phyloP scores from a whole-genome alignment of 306 rosid species.

The Oemleria cerasiformis region DNA sequence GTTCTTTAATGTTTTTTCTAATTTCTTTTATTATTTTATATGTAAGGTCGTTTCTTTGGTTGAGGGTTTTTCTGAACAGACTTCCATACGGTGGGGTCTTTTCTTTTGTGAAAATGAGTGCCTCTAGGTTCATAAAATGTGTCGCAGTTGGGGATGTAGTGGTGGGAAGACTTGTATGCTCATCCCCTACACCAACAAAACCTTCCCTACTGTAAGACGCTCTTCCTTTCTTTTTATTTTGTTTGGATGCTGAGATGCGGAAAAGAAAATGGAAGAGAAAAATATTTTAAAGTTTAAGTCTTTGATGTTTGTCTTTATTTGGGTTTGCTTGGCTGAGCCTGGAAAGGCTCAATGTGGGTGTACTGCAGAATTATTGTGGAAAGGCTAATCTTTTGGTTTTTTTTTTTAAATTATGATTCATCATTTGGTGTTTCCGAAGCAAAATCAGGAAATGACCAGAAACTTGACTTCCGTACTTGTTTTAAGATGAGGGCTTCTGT shows the following conservation, averaged over 20 bases:
- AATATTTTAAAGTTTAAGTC: constrained; percentile 8
- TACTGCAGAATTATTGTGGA: not conserved
- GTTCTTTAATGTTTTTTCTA: too few species aligned
- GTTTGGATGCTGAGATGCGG: constrained; percentile 9
- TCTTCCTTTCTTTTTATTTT: constrained; percentile 9
- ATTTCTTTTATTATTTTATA: too few species aligned
- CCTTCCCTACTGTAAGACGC: constrained; percentile 74
- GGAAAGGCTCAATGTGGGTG: not conserved
- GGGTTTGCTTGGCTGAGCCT: constrained; percentile 17
- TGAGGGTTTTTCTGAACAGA: too few species aligned
- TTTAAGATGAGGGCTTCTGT: too few species aligned
- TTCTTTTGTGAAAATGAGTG: too few species aligned
- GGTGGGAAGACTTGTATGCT: constrained; percentile 67
- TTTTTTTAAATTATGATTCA: not conserved
- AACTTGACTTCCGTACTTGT: not conserved
- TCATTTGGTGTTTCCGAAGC: not conserved
- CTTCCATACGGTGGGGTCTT: too few species aligned
- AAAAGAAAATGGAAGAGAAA: not conserved
- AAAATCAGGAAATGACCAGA: not conserved
- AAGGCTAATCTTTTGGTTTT: not conserved
- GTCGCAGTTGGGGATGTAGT: constrained; percentile 96
- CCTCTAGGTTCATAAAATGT: too few species aligned
- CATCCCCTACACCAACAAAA: constrained; percentile 51
- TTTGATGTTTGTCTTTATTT: constrained; percentile 13
- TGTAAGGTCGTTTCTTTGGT: too few species aligned